Percentiles rank a stretch among this genome's conserved stretches.
These are phyloP conservation scores for Ceratopteris richardii DNA, from an alignment of 75 land plant species.

Conservation along the genomic window DNA sequence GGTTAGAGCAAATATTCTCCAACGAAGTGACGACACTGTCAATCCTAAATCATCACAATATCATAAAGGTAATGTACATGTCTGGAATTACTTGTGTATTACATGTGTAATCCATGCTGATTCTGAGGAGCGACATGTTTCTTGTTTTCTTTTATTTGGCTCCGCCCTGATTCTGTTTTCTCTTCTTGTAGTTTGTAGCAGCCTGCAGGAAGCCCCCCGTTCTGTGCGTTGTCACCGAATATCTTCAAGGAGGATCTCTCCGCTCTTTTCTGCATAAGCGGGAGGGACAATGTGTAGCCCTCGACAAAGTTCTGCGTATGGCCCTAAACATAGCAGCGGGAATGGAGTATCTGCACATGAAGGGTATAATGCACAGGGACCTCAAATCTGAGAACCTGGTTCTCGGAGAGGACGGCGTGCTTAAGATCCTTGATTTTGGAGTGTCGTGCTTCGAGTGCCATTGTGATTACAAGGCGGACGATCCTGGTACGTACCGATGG, in stretches of 20 bases:
- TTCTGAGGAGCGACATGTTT: not conserved
- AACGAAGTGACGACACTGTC: slow-evolving; percentile 48
- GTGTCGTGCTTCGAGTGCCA: slow-evolving; percentile 60
- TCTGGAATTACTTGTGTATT: too few relatives aligned
- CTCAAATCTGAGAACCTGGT: slow-evolving; percentile 68
- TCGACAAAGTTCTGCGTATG: slow-evolving; percentile 29
- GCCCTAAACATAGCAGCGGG: slow-evolving; percentile 66
- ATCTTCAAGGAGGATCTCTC: slow-evolving; percentile 70
- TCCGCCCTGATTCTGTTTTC: not conserved
- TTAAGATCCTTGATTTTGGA: slow-evolving; percentile 75
- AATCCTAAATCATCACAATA: slow-evolving; percentile 50
- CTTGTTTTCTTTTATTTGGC: not conserved
- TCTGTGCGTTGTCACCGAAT: slow-evolving; percentile 61
- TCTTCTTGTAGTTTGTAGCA: slow-evolving; percentile 48
- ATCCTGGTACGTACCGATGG: slow-evolving; percentile 68
- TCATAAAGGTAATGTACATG: slow-evolving; percentile 67
- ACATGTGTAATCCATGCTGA: too few relatives aligned
- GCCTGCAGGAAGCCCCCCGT: slow-evolving; percentile 66
- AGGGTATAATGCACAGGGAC: slow-evolving; percentile 64
- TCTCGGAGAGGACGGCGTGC: slow-evolving; percentile 27
- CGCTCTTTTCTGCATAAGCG: slow-evolving; percentile 46
- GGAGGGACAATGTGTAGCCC: slow-evolving; percentile 32
- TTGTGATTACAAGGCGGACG: slow-evolving; percentile 36
- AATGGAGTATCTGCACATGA: slow-evolving; percentile 67
- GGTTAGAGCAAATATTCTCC: slow-evolving; percentile 46